A percentile compares a stretch with the other conserved stretches of the same genome.
Evolutionary conservation across 176 grass and related monocot species (phyloP).

Genomic region (Puccinellia tenuiflora): DNA sequence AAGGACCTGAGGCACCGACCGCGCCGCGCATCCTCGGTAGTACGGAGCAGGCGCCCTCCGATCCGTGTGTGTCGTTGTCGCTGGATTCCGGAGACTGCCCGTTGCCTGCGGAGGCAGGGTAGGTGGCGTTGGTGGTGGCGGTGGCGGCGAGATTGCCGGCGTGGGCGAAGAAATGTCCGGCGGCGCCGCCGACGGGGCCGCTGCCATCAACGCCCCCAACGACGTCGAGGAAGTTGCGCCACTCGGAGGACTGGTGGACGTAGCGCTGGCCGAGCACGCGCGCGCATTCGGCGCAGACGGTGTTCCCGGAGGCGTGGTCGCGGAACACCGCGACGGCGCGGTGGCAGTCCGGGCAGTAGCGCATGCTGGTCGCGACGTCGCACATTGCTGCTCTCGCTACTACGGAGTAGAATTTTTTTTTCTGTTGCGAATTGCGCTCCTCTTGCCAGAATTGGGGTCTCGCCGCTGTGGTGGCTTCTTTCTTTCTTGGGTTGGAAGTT

Average conservation of each 20-base stretch:
- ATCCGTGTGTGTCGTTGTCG: background rate
- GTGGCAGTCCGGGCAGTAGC: conserved; percentile 30
- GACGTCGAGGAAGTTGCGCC: conserved; percentile 5
- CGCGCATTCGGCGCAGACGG: conserved; percentile 12
- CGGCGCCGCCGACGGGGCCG: background rate
- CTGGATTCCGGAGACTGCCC: background rate
- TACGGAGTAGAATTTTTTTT: too few relatives aligned
- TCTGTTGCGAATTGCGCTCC: too few relatives aligned
- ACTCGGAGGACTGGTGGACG: conserved; percentile 8
- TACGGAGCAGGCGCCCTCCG: background rate
- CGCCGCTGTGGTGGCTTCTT: background rate
- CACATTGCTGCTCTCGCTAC: too few relatives aligned
- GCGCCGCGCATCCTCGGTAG: background rate
- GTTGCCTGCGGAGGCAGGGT: background rate
- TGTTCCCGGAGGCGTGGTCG: background rate
- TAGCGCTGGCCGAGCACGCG: background rate
- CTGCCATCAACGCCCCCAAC: background rate
- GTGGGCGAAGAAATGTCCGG: background rate
- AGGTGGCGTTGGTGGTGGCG: background rate
- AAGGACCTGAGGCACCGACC: background rate
- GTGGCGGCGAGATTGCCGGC: background rate
- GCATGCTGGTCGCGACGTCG: background rate
- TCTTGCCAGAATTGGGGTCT: background rate
- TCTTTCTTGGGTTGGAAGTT: background rate
- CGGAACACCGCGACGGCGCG: background rate